A percentile compares a stretch with the other conserved stretches of the same genome.
phyloP scores from a whole-genome alignment of 1,139 yeast genomes.

The Geotrichum restrictum region DNA sequence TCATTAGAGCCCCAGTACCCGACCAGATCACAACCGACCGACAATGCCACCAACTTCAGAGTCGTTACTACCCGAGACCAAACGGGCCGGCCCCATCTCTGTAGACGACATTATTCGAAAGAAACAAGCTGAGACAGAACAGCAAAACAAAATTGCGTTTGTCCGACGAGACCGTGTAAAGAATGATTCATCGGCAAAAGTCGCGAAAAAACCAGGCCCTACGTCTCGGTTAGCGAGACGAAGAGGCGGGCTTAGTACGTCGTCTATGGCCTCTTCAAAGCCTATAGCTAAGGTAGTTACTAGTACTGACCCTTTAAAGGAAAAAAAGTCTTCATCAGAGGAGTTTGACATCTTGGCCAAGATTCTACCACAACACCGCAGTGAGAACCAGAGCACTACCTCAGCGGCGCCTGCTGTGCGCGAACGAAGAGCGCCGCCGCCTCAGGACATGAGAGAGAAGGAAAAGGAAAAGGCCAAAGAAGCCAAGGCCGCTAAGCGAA shows the following conservation, averaged over 20 bases:
- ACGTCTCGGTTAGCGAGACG: constrained; percentile 4
- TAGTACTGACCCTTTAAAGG: not conserved
- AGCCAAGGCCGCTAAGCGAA: constrained; percentile 15
- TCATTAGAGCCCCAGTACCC: no score
- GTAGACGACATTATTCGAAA: constrained; percentile 45
- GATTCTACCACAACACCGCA: constrained; percentile 3
- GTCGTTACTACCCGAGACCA: not conserved
- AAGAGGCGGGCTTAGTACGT: constrained; percentile 15
- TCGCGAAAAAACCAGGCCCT: not conserved
- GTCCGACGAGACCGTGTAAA: constrained; percentile 13
- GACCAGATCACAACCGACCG: no score
- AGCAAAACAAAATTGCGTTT: constrained; percentile 25
- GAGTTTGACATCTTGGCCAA: not conserved
- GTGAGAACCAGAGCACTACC: not conserved
- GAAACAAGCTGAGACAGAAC: constrained; percentile 31
- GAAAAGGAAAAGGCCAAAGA: not conserved
- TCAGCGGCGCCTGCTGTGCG: not conserved
- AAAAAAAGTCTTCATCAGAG: no score
- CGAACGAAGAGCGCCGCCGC: not conserved
- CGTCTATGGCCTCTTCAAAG: constrained; percentile 3
- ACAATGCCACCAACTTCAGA: constrained; percentile 4
- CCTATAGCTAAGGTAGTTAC: not conserved
- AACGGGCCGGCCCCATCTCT: constrained; percentile 35
- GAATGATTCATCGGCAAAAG: not conserved
- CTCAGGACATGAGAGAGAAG: no score